Conservation (phyloP, 176 grass and related monocot species). For the Poa annua region DNA sequence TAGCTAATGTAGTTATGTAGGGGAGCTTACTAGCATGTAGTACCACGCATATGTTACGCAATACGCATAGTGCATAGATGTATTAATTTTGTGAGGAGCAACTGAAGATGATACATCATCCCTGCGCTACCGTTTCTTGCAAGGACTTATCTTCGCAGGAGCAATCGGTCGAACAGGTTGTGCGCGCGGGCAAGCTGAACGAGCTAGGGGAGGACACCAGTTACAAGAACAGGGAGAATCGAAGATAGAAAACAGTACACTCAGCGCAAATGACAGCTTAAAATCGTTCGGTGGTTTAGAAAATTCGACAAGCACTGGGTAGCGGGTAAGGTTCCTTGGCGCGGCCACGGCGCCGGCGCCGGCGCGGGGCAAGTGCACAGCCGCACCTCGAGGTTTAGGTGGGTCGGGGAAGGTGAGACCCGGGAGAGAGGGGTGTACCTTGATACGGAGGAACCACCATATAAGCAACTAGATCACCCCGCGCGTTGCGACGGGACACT, state of each 20-base stretch:
- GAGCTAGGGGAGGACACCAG: not conserved
- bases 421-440: not conserved
- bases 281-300: too few species aligned
- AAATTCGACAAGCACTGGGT: not conserved
- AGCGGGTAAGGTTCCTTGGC: not conserved
- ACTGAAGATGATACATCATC: not conserved
- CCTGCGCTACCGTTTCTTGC: not conserved
- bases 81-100: not conserved
- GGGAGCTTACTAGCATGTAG: not conserved
- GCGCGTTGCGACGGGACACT: too few species aligned
- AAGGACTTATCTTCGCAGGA: not conserved
- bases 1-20: not conserved
- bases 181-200: not conserved
- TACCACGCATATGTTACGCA: not conserved
- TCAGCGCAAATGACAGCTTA: too few species aligned
- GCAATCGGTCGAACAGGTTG: constrained; percentile 3
- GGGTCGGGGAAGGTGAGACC: not conserved
- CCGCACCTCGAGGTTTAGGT: not conserved
- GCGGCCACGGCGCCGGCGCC: too few species aligned
- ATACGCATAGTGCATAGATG: not conserved
- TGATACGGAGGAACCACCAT: not conserved
- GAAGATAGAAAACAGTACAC: not conserved
- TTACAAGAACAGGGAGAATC: not conserved
- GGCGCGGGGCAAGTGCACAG: not conserved
- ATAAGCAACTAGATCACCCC: too few species aligned